phyloP scores from a whole-genome alignment of 2,329 filamentous ascomycete genomes.

The Podosphaera xanthii region DNA sequence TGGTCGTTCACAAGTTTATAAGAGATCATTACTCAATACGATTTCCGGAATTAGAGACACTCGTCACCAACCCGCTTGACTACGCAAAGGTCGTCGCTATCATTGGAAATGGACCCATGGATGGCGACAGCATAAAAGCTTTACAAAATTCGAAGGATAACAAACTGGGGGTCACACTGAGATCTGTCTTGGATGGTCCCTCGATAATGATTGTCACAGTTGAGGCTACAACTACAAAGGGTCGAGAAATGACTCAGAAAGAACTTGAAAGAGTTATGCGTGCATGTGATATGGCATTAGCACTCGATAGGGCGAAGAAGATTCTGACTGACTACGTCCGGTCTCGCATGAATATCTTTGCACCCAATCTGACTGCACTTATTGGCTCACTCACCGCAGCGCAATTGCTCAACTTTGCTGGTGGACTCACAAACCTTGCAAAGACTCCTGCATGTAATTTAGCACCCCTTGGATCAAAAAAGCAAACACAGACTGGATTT shows the following conservation, averaged over 20 bases:
- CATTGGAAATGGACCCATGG: constrained; percentile 75
- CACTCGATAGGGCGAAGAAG: constrained; percentile 67
- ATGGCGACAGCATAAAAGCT: constrained; percentile 55
- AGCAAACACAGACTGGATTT: constrained; percentile 54
- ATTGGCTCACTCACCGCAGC: constrained; percentile 85
- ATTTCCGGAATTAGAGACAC: constrained; percentile 76
- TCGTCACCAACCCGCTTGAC: constrained; percentile 79
- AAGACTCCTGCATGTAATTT: constrained; percentile 91
- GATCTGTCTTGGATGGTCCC: constrained; percentile 65
- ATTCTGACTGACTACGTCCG: constrained; percentile 84
- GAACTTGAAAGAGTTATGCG: constrained; percentile 52
- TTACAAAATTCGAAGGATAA: constrained; percentile 62
- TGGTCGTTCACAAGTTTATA: constrained; percentile 85
- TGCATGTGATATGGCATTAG: constrained; percentile 74
- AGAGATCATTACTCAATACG: constrained; percentile 85
- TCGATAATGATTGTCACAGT: constrained; percentile 90
- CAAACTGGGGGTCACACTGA: constrained; percentile 49
- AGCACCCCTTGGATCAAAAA: constrained; percentile 73
- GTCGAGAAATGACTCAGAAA: constrained; percentile 48
- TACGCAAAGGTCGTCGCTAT: constrained; percentile 92
- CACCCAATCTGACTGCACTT: constrained; percentile 74
- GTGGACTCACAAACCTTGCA: constrained; percentile 67
- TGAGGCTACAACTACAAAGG: constrained; percentile 76
- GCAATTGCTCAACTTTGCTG: constrained; percentile 85
- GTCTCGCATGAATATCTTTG: constrained; percentile 89